These are phyloP conservation scores for Alternaria longipes DNA, from an alignment of 2,329 filamentous ascomycete genomes.

Conservation along the genomic window DNA sequence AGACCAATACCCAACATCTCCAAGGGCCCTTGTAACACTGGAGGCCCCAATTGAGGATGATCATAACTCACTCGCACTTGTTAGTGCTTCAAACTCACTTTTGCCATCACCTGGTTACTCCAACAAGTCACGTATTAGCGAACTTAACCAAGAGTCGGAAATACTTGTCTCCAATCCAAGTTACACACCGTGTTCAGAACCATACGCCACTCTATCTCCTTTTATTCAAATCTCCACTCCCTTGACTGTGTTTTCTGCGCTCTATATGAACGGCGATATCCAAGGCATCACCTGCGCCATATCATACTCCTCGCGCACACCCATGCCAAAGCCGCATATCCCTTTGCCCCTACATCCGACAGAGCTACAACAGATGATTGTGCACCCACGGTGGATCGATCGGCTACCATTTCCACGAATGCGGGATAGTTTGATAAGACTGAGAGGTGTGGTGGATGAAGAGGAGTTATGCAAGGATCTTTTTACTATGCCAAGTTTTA, in stretches of 20 bases:
- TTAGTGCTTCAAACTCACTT: background rate
- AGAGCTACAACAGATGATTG: conserved; percentile 41
- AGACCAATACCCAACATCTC: background rate
- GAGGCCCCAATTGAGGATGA: background rate
- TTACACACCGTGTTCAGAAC: background rate
- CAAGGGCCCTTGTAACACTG: background rate
- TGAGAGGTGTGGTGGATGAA: conserved; percentile 46
- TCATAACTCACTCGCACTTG: background rate
- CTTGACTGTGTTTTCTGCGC: conserved; percentile 39
- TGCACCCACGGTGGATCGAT: conserved; percentile 54
- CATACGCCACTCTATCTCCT: conserved; percentile 8
- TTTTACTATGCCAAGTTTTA: conserved; percentile 47
- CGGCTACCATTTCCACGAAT: conserved; percentile 54
- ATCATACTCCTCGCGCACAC: conserved; percentile 34
- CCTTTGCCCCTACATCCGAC: conserved; percentile 47
- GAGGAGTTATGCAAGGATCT: conserved; percentile 51
- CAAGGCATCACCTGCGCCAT: conserved; percentile 40
- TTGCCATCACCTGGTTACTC: background rate
- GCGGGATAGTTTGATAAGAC: conserved; percentile 51
- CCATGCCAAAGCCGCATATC: conserved; percentile 24
- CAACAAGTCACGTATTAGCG: background rate
- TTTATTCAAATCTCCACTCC: conserved; percentile 18
- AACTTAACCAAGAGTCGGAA: background rate
- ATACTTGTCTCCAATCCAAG: background rate
- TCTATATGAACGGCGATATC: conserved; percentile 37